These are phyloP conservation scores for Sabuloglossum arenarium DNA, from an alignment of 495 filamentous ascomycete species.

Conservation along the genomic window DNA sequence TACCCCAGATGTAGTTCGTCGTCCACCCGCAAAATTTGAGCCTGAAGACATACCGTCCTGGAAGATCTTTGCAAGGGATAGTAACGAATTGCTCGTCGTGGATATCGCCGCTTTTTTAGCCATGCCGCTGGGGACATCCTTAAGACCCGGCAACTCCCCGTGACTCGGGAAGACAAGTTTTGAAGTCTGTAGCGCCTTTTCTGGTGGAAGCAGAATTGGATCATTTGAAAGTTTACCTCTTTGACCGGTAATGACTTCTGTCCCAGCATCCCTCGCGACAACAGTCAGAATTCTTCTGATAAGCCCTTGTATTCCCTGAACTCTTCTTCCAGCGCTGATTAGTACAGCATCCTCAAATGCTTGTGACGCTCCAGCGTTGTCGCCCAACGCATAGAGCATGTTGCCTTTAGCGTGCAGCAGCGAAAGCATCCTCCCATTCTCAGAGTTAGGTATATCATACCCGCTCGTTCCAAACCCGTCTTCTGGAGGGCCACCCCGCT, in stretches of 20 bases:
- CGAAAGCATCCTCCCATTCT: slow-evolving; percentile 85
- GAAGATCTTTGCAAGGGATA: slow-evolving; percentile 94
- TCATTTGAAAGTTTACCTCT: slow-evolving; percentile 20
- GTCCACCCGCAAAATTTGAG: slow-evolving; percentile 29
- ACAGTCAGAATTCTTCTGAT: slow-evolving; percentile 66
- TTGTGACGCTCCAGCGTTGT: slow-evolving; percentile 62
- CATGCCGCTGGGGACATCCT: slow-evolving; percentile 48
- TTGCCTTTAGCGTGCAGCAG: slow-evolving; percentile 94
- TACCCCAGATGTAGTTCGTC: slow-evolving; percentile 48
- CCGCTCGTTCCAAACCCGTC: slow-evolving; percentile 63
- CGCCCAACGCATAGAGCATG: slow-evolving; percentile 83
- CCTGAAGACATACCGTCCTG: slow-evolving; percentile 81
- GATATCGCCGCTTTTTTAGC: slow-evolving; percentile 67
- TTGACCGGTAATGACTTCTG: slow-evolving; percentile 1
- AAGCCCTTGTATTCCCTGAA: slow-evolving; percentile 53
- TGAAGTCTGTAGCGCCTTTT: slow-evolving; percentile 65
- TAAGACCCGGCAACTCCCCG: slow-evolving; percentile 69
- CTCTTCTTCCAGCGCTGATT: slow-evolving; percentile 56
- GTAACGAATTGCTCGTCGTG: slow-evolving; percentile 85
- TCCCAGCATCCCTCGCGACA: slow-evolving; percentile 25
- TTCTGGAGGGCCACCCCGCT: slow-evolving; percentile 9
- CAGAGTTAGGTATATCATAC: slow-evolving; percentile 65
- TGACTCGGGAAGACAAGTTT: slow-evolving; percentile 59
- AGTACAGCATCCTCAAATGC: slow-evolving; percentile 92
- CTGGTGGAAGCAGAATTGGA: slow-evolving; percentile 63